Evolutionary conservation across 257 asterid genomes (phyloP).

Genomic region (Solanum appendiculatum): DNA sequence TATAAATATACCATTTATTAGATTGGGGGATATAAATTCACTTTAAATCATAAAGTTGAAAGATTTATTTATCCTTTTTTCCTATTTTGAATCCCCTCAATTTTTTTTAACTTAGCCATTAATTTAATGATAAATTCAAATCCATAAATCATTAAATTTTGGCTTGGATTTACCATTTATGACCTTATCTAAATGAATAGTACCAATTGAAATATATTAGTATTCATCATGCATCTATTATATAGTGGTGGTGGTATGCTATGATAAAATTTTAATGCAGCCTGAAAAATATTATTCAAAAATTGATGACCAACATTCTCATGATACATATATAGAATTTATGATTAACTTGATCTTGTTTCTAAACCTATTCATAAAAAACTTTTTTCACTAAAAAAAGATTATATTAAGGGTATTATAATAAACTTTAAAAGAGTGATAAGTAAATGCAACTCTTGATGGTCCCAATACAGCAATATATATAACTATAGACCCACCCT

Average conservation of each 20-base stretch:
- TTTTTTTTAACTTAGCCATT: neutral
- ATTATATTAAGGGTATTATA: neutral
- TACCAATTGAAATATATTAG: neutral
- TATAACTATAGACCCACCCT: slow-evolving; percentile 21
- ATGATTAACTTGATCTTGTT: neutral
- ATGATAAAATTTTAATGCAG: neutral
- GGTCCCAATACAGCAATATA: slow-evolving; percentile 18
- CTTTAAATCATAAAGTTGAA: too few relatives aligned
- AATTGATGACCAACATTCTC: neutral
- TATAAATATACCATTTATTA: too few relatives aligned
- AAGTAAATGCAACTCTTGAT: neutral
- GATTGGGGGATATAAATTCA: neutral
- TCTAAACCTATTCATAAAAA: neutral
- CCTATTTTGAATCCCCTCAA: neutral
- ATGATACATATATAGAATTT: neutral
- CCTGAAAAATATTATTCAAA: neutral
- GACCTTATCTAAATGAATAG: neutral
- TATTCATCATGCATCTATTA: neutral
- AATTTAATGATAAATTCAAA: too few relatives aligned
- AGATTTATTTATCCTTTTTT: too few relatives aligned
- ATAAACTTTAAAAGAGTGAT: neutral
- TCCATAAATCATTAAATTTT: neutral
- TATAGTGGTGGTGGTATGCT: neutral
- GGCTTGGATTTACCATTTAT: neutral
- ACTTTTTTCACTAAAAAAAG: neutral